Evolutionary conservation across 306 rosid genomes (phyloP).

Genomic region (Abrus pulchellus): DNA sequence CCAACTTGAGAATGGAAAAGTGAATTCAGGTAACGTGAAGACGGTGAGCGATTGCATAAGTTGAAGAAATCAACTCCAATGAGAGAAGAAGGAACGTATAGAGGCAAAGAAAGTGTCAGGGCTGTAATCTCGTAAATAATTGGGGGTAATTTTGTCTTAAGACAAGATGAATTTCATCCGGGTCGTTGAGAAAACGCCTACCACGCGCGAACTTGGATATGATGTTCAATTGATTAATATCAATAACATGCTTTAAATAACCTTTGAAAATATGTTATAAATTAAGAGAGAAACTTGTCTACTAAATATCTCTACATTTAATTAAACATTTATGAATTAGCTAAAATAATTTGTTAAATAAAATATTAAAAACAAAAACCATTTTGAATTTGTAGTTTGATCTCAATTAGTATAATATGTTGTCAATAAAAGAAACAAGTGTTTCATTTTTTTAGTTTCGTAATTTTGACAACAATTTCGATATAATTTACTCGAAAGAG

Average conservation of each 20-base stretch:
- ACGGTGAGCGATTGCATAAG: background rate
- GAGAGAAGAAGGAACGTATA: background rate
- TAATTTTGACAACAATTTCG: background rate
- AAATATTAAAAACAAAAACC: too few relatives aligned
- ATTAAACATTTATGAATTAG: too few relatives aligned
- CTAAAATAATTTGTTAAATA: too few relatives aligned
- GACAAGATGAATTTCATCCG: background rate
- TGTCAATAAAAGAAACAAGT: too few relatives aligned
- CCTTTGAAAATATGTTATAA: too few relatives aligned
- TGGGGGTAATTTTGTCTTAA: constrained; percentile 8
- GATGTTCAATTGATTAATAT: too few relatives aligned
- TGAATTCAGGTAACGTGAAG: constrained; percentile 7
- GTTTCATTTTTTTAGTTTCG: too few relatives aligned
- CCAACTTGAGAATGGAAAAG: constrained; percentile 21
- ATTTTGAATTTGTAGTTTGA: too few relatives aligned
- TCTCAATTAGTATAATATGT: too few relatives aligned
- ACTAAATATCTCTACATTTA: too few relatives aligned
- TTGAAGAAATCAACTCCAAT: background rate
- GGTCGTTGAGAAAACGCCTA: background rate
- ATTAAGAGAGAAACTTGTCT: too few relatives aligned
- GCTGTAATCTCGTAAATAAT: background rate
- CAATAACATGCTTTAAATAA: too few relatives aligned
- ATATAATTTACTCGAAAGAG: background rate
- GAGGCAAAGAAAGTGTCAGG: background rate
- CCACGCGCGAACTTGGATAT: background rate